Base-by-base conservation (phyloP, 1,284 basidiomycete genomes). In the Cutaneotrichosporon cutaneum region DNA sequence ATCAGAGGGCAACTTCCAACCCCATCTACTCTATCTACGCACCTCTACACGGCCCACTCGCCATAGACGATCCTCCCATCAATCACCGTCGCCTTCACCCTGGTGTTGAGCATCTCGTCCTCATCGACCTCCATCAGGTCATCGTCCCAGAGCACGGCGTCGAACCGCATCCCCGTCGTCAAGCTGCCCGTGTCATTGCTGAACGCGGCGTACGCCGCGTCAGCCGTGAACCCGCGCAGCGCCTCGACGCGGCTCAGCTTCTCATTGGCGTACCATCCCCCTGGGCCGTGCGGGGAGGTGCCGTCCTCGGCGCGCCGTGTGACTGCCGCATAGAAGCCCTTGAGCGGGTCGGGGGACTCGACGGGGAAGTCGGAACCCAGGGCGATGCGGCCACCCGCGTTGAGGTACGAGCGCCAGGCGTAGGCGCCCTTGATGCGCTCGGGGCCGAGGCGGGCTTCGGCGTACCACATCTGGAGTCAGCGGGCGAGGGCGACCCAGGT, bases 351-450 rank as follows among this genome's bases (percentile, higher is more conserved):
- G 42, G 78, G 72, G 2, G 73, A 76, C 77, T 94, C 92, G 2
- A 97, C 88, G 1, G 93, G 93, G 77, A 95, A 95, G 77, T 96
- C 94, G 2, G 90, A 92, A 11, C 94, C 93, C 0, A 95, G 82
- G 0, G 90, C 87, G 3, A 94, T 83, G 13, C 87, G 72, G 0
- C 81, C 81, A 2, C 81, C 82, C 2, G 82, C 79, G 18, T 82
- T 81, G 8, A 92, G 81, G 45, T 94, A 82, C 0, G 87, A 86
- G 65, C 87, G 86, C 82, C 94, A 96, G 0, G 92, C 91, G 70
- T 96, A 97, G 0, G 93, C 92, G 14, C 90, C 88, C 73, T 84
- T 86, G 60, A 94, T 88, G 22, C 94, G 83, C 56, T 89, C 85
- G 0, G 86, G 80, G 0, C 93, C 93, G 64, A 94, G 77, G 60